Percentiles rank a stretch among this genome's conserved stretches.
phyloP scores from a whole-genome alignment of 2,329 filamentous ascomycete genomes.

The Microcyclosporella mali region DNA sequence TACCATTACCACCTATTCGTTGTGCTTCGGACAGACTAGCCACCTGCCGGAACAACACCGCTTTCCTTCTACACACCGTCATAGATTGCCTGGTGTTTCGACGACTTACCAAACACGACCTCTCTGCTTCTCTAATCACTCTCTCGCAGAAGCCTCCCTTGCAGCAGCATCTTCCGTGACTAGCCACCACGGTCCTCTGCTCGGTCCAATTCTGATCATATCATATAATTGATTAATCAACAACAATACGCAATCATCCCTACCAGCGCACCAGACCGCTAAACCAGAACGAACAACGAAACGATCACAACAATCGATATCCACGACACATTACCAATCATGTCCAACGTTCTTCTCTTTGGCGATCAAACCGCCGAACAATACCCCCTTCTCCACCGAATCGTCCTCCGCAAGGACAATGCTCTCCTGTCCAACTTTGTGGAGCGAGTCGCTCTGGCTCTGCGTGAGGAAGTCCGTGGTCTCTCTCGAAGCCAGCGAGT shows the following conservation, averaged over 20 bases:
- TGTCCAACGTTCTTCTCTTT: constrained; percentile 54
- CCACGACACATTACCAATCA: constrained; percentile 16
- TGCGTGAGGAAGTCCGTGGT: constrained; percentile 55
- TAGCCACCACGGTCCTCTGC: constrained; percentile 30
- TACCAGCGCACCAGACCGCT: neutral
- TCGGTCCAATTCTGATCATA: neutral
- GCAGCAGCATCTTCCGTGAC: constrained; percentile 22
- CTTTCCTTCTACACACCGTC: constrained; percentile 14
- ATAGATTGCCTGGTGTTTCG: constrained; percentile 4
- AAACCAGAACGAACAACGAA: constrained; percentile 9
- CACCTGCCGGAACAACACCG: constrained; percentile 27
- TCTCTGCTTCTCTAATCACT: constrained; percentile 8
- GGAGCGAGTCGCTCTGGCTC: constrained; percentile 50
- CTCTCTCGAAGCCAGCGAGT: constrained; percentile 53
- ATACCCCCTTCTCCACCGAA: constrained; percentile 53
- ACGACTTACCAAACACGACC: neutral
- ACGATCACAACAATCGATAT: constrained; percentile 1
- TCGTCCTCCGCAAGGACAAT: constrained; percentile 45
- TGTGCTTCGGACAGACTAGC: constrained; percentile 28
- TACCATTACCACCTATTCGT: constrained; percentile 7
- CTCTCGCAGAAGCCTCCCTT: constrained; percentile 5
- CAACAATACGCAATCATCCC: too few relatives aligned
- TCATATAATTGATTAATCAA: constrained; percentile 4
- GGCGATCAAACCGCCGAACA: constrained; percentile 67
- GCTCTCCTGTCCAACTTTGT: constrained; percentile 59